These are phyloP conservation scores for Amanita subjunquillea DNA, from an alignment of 768 basidiomycete species.

Conservation along the genomic window DNA sequence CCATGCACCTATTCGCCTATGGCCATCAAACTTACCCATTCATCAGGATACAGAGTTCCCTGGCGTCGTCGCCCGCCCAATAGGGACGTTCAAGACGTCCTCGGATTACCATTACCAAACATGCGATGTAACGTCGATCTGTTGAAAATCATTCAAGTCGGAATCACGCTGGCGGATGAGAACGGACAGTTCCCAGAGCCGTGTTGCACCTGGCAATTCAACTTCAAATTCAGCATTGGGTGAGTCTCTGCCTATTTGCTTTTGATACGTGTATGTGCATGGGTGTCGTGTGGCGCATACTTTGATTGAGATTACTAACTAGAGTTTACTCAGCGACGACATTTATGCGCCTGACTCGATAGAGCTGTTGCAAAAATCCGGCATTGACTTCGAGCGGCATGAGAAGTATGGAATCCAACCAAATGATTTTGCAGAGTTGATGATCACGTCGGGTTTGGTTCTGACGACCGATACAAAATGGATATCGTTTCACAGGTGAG, in stretches of 20 bases:
- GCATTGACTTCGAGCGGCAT: constrained; percentile 91
- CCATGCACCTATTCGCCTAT: constrained; percentile 11
- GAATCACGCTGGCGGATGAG: constrained; percentile 89
- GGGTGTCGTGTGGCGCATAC: too few species aligned
- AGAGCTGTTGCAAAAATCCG: constrained; percentile 88
- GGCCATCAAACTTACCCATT: constrained; percentile 13
- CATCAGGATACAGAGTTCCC: constrained; percentile 96
- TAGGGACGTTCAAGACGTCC: constrained; percentile 91
- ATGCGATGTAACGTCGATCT: constrained; percentile 98
- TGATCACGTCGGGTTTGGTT: constrained; percentile 95
- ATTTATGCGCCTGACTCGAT: constrained; percentile 99
- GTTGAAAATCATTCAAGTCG: constrained; percentile 95
- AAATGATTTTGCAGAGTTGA: constrained; percentile 91
- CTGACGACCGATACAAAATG: constrained; percentile 82
- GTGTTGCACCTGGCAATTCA: constrained; percentile 97
- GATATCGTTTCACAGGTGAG: constrained; percentile 97
- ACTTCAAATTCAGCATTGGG: constrained; percentile 89
- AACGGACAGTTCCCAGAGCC: constrained; percentile 88
- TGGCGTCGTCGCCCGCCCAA: constrained; percentile 94
- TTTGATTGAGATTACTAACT: not conserved
- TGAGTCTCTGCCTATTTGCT: constrained; percentile 26
- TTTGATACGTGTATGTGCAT: not conserved
- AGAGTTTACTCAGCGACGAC: constrained; percentile 58
- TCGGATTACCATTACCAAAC: constrained; percentile 99
- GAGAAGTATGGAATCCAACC: constrained; percentile 88